Evolutionary conservation across 495 filamentous ascomycete genomes (phyloP).

Genomic region (Neurospora sp.): DNA sequence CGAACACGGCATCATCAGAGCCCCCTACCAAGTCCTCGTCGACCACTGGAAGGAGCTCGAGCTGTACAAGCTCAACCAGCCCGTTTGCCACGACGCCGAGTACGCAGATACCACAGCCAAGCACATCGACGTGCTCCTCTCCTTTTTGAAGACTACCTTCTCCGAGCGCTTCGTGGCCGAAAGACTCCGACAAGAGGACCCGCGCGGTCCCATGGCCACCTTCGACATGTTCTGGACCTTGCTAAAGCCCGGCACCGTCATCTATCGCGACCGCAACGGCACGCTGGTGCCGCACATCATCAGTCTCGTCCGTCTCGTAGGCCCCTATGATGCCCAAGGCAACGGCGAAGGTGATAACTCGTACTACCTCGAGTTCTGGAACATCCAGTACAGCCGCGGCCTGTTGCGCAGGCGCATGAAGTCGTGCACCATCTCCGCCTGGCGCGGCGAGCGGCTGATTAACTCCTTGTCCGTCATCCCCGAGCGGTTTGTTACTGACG

Average conservation of each 20-base stretch:
- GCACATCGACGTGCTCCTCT: slow-evolving; percentile 31
- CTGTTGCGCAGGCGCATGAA: slow-evolving; percentile 22
- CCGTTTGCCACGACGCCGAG: slow-evolving; percentile 20
- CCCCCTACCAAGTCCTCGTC: slow-evolving; percentile 28
- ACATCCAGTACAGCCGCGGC: slow-evolving; percentile 17
- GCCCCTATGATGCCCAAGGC: neutral
- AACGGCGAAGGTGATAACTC: neutral
- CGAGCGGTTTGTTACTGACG: slow-evolving; percentile 21
- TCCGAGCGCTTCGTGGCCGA: slow-evolving; percentile 22
- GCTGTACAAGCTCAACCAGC: slow-evolving; percentile 24
- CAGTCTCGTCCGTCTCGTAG: slow-evolving; percentile 7
- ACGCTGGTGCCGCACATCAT: slow-evolving; percentile 24
- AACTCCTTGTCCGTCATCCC: slow-evolving; percentile 23
- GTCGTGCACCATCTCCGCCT: slow-evolving; percentile 15
- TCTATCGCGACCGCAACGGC: slow-evolving; percentile 22
- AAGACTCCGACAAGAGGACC: slow-evolving; percentile 16
- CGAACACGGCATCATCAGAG: slow-evolving; percentile 18
- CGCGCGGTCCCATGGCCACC: slow-evolving; percentile 18
- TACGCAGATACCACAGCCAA: slow-evolving; percentile 21
- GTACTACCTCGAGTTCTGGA: slow-evolving; percentile 24
- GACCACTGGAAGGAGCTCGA: slow-evolving; percentile 24
- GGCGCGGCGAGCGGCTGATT: slow-evolving; percentile 27
- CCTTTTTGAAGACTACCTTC: slow-evolving; percentile 20
- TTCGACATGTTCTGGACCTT: slow-evolving; percentile 28
- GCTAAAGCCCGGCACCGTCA: slow-evolving; percentile 26